Evolutionary conservation across 306 rosid species (phyloP).

Genomic region (Neltuma alba): DNA sequence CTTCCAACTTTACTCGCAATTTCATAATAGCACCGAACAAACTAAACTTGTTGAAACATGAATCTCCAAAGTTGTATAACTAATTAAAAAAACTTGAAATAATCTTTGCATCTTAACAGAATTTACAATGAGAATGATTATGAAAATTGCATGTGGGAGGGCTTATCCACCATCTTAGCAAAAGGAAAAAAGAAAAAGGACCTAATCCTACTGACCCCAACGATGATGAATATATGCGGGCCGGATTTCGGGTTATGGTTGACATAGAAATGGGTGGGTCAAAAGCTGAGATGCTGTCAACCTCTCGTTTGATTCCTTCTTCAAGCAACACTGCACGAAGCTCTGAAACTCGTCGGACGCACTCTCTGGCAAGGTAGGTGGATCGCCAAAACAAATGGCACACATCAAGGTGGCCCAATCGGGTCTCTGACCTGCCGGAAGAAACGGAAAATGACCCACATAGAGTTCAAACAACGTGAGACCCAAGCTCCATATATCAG

Average conservation of each 20-base stretch:
- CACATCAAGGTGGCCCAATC: conserved; percentile 92
- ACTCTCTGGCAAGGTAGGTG: conserved; percentile 60
- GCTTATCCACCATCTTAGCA: not conserved
- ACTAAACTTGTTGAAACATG: not conserved
- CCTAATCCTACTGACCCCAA: not conserved
- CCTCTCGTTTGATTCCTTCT: conserved; percentile 76
- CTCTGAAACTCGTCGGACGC: conserved; percentile 61
- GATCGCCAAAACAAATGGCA: conserved; percentile 89
- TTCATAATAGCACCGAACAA: no score
- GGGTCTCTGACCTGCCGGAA: conserved; percentile 86
- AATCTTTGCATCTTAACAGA: not conserved
- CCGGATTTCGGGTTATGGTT: conserved; percentile 18
- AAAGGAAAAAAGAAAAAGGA: not conserved
- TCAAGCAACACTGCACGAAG: conserved; percentile 76
- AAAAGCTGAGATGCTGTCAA: conserved; percentile 72
- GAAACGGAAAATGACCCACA: conserved; percentile 81
- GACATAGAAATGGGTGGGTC: conserved; percentile 67
- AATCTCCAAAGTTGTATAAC: not conserved
- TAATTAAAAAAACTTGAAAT: not conserved
- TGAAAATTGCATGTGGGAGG: not conserved
- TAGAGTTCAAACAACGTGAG: conserved; percentile 80
- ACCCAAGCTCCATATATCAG: conserved; percentile 91
- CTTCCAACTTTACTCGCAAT: no score
- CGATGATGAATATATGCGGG: not conserved
- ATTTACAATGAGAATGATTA: not conserved